A percentile compares a stretch with the other conserved stretches of the same genome.
phyloP scores from a whole-genome alignment of 192 early-diverging fungal species.

The Helicostylum pulchrum region DNA sequence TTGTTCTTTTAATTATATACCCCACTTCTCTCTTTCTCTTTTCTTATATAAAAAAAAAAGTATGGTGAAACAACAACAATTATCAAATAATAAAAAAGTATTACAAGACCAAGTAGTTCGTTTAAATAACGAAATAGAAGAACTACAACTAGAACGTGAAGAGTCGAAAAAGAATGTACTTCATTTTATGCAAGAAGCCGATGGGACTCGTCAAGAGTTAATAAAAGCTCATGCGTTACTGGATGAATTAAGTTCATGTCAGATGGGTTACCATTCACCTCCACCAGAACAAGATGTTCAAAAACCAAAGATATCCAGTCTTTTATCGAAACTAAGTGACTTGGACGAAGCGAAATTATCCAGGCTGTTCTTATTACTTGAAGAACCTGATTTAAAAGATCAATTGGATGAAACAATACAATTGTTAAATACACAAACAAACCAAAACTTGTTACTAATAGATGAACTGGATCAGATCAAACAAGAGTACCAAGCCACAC shows the following conservation, averaged over 20 bases:
- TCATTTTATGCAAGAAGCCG: constrained; percentile 21
- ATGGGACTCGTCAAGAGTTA: constrained; percentile 13
- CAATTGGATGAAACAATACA: not conserved
- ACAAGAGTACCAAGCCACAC: constrained; percentile 6
- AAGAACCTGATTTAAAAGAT: not conserved
- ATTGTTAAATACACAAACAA: not conserved
- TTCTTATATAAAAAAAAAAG: not conserved
- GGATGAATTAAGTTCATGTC: not conserved
- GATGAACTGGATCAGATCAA: constrained; percentile 14
- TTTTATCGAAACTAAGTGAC: not conserved
- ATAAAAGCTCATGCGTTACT: not conserved
- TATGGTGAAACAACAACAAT: constrained; percentile 5
- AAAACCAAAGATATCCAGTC: not conserved
- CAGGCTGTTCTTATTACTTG: not conserved
- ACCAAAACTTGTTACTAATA: not conserved
- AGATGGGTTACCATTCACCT: not conserved
- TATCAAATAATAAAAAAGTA: constrained; percentile 10
- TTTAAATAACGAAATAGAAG: constrained; percentile 26
- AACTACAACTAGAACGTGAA: constrained; percentile 21
- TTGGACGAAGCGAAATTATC: not conserved
- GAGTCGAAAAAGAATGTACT: constrained; percentile 23
- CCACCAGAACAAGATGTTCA: not conserved
- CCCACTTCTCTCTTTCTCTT: not conserved
- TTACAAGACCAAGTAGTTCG: constrained; percentile 10
- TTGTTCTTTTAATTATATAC: not conserved